Evolutionary conservation across 306 rosid species (phyloP).

Genomic region (Corylus heterophylla): DNA sequence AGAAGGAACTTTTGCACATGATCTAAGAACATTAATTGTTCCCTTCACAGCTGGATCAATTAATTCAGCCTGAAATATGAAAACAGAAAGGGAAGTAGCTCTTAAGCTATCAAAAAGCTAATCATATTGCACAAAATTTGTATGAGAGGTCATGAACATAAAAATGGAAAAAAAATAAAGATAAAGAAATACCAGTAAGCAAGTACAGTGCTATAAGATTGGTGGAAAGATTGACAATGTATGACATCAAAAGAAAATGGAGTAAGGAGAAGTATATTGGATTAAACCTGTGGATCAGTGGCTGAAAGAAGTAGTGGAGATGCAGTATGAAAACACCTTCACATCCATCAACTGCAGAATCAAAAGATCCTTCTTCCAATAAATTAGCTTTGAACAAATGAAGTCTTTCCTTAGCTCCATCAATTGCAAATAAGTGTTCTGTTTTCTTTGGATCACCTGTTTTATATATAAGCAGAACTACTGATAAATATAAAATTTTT

Average conservation of each 20-base stretch:
- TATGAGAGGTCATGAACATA: too few relatives aligned
- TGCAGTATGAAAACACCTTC: slow-evolving; percentile 40
- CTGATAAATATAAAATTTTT: too few relatives aligned
- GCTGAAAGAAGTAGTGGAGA: slow-evolving; percentile 17
- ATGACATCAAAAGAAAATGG: too few relatives aligned
- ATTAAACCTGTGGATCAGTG: slow-evolving; percentile 2
- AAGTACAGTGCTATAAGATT: too few relatives aligned
- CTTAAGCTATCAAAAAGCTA: too few relatives aligned
- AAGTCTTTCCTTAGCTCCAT: slow-evolving; percentile 41
- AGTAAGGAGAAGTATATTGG: too few relatives aligned
- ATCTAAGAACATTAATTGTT: slow-evolving; percentile 29
- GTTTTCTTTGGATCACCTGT: slow-evolving; percentile 34
- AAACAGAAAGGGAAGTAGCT: too few relatives aligned
- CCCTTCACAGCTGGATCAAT: slow-evolving; percentile 41
- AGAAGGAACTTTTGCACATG: slow-evolving; percentile 15
- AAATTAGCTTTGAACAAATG: slow-evolving; percentile 37
- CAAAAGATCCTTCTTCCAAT: slow-evolving; percentile 37
- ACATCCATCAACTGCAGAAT: slow-evolving; percentile 31
- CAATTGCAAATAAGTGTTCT: slow-evolving; percentile 27
- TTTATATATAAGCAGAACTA: background rate
- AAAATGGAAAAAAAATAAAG: too few relatives aligned
- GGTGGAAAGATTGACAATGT: too few relatives aligned
- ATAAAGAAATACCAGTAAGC: too few relatives aligned
- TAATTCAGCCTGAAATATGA: slow-evolving; percentile 16
- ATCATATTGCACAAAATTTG: too few relatives aligned